Conservation (phyloP, 2,329 filamentous ascomycete genomes). For the Colletotrichum sp. region DNA sequence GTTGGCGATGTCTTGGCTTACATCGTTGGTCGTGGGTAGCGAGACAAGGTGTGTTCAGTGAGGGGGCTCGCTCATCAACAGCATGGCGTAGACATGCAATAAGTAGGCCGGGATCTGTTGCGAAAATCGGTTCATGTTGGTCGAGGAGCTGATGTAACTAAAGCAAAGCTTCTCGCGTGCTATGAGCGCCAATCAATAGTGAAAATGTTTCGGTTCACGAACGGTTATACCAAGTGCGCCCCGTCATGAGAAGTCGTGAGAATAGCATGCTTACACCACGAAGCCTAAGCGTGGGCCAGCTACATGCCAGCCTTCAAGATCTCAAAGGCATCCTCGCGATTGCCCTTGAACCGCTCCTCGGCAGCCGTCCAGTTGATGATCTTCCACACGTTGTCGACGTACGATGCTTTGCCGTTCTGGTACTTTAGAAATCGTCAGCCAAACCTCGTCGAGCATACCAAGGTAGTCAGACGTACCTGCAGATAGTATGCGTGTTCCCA, state of each 20-base stretch:
- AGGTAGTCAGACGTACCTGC: constrained; percentile 55
- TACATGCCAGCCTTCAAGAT: constrained; percentile 37
- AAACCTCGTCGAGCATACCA: too few species aligned
- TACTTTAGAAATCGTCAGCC: constrained; percentile 58
- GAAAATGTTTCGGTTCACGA: background rate
- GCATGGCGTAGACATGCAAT: rapidly evolving
- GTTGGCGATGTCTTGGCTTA: background rate
- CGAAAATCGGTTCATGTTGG: rapidly evolving
- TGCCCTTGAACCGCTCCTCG: constrained; percentile 64
- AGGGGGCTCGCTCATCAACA: rapidly evolving
- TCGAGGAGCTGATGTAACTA: rapidly evolving
- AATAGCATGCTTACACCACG: rapidly evolving
- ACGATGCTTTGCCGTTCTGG: constrained; percentile 75
- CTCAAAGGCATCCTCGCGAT: constrained; percentile 49
- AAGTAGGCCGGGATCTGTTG: rapidly evolving
- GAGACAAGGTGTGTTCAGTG: rapidly evolving
- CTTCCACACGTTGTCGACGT: constrained; percentile 78
- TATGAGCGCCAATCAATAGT: background rate
- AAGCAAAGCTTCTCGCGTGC: rapidly evolving
- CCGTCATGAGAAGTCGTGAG: background rate
- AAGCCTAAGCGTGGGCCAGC: rapidly evolving
- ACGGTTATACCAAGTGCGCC: background rate
- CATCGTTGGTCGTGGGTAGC: background rate
- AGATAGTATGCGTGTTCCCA: constrained; percentile 95
- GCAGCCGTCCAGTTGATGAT: constrained; percentile 79